Evolutionary conservation across 2,329 filamentous ascomycete genomes (phyloP).

Genomic region (Colletotrichum cuscutae): DNA sequence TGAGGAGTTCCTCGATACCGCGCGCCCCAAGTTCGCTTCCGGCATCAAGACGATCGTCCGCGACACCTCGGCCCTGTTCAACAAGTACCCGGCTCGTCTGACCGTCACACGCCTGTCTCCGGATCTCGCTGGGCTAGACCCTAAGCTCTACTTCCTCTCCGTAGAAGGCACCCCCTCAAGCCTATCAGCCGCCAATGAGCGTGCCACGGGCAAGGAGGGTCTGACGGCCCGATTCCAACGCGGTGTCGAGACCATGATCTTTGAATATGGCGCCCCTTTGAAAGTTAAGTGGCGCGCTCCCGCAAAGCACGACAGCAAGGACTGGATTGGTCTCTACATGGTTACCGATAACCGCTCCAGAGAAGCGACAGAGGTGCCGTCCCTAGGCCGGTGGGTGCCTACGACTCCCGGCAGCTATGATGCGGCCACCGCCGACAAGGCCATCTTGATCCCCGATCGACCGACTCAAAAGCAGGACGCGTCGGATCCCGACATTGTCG

Average conservation of each 20-base stretch:
- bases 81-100: conserved; percentile 86
- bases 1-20: conserved; percentile 88
- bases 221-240: conserved; percentile 74
- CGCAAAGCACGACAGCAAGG: conserved; percentile 84
- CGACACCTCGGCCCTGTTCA: conserved; percentile 89
- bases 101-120: conserved; percentile 83
- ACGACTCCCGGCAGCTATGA: conserved; percentile 83
- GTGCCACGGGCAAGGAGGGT: conserved; percentile 78
- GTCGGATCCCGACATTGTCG: conserved; percentile 67
- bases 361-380: conserved; percentile 84
- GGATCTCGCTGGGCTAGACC: conserved; percentile 82
- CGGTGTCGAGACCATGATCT: conserved; percentile 77
- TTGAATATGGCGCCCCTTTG: conserved; percentile 92
- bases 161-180: conserved; percentile 74
- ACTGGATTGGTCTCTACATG: conserved; percentile 97
- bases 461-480: conserved; percentile 62
- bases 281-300: conserved; percentile 92
- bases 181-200: conserved; percentile 62
- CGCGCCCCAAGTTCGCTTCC: conserved; percentile 85
- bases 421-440: conserved; percentile 76
- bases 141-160: conserved; percentile 81
- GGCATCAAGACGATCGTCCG: conserved; percentile 88
- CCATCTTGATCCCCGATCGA: conserved; percentile 78
- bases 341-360: conserved; percentile 92
- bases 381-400: conserved; percentile 89